Evolutionary conservation across 2,329 filamentous ascomycete genomes (phyloP), one percentile per base, ranked within the genome.

Genomic region (Aspergillus clavatus): DNA sequence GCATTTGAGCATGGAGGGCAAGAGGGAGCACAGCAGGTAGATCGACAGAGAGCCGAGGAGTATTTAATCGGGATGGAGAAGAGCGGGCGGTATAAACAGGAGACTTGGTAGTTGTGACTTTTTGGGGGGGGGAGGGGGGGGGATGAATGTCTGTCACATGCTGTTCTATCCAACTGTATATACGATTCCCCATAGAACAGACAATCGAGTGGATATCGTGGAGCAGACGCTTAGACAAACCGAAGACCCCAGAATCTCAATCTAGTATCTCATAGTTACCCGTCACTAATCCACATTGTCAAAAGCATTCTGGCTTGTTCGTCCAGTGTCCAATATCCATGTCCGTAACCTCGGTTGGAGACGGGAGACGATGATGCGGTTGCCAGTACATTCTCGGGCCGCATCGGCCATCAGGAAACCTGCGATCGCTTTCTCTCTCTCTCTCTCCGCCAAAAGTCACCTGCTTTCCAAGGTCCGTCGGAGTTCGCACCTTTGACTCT

Each of bases 51-150:
- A 7, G 82, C 81, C 0, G 81, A 84, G 56, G 67, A 59, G 19
- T 78, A 77, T 59, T 52, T 86, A 8, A 67, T 70, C 19, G 58
- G 52, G 3, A 76, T 86, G 76, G 82, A 86, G 66, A 83, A 77
- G 60, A 68, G 61, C 18, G 81, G 80, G 8, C 67, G 79, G 46
- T 86, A 83, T 62, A 80, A 79, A 56, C 82, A 86, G 59, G 83
- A 87, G 67, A 87, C 83, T 5, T 87, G 83, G 83, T 86, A 47
- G 29, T 39, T 16, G 18, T 21, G 6, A 14, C 8, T 12, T 8
- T 14, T n/a, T 8, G 2, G 28, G 5, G n/a, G n/a, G n/a, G n/a
- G n/a, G n/a, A n/a, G n/a, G n/a, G n/a, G n/a, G n/a, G n/a, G n/a
- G n/a, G n/a, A n/a, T n/a, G n/a, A n/a, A n/a, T n/a, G n/a, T n/a